Evolutionary conservation across 345 rosid genomes (phyloP), one percentile per base, ranked within the genome.

Genomic region (Arabis hirsuta): DNA sequence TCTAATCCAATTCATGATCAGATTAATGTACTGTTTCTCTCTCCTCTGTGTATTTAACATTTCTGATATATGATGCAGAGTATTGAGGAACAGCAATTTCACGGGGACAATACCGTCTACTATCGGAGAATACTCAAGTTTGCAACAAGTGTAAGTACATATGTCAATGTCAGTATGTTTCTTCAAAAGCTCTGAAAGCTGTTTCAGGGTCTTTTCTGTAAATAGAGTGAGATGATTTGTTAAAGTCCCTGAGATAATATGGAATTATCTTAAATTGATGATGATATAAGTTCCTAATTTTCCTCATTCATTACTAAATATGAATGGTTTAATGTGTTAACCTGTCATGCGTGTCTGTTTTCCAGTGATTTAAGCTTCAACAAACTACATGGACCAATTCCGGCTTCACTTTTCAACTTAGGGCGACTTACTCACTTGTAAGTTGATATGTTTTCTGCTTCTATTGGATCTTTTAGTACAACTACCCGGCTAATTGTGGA

Each of bases 91-190:
- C 61, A 73, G 67, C 64, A 84, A 83, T 68, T 71, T 85, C 53
- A 81, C 84, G 59, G 90, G 74, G 72, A 38, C 86, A 31, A 81
- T 87, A 65, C 96, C 92, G 38, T 74, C 92, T 39, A 63, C 55
- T 56, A 83, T 89, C 55, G 85, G 85, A 41, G 87, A 83, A 31
- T 81, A 53, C 55, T 73, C 65, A 69, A 85, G 46, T 51, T 74
- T 89, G 85, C 73, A 65, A 38, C 83, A 69, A 54, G 60, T 87
- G 96, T 89, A 80, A 80, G 96, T 82, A 32, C 62, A 46, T 55
- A 46, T 5, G 48, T 63, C 29, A 9, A 46, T 5, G 48, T 63
- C 29, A 9, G 32, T 62, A 1, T 62, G 52, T 62, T 46, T 41
- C 54, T 31, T 62, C 12, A 57, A 38, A 14, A 47, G 59, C 20